Percentiles rank a stretch among this genome's conserved stretches.
Evolutionary conservation across 2,329 filamentous ascomycete genomes (phyloP).

Genomic region (Aplosporella prunicola): DNA sequence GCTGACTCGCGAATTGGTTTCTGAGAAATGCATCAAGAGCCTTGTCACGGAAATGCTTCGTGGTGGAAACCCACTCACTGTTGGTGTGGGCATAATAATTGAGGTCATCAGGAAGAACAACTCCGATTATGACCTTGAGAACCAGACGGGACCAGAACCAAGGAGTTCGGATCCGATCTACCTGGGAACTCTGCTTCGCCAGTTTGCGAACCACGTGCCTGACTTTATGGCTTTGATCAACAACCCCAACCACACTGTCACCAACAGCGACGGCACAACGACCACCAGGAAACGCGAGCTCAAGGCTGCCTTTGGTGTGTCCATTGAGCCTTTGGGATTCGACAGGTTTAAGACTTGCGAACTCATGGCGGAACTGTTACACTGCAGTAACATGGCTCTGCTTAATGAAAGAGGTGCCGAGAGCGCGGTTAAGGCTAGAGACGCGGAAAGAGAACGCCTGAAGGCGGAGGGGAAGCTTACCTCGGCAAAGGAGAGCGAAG

Average conservation of each 20-base stretch:
- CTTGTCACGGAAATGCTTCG: conserved; percentile 88
- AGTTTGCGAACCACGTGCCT: conserved; percentile 85
- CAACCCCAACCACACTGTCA: conserved; percentile 53
- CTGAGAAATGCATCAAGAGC: conserved; percentile 68
- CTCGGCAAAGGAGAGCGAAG: conserved; percentile 44
- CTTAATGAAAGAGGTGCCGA: conserved; percentile 88
- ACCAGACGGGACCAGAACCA: conserved; percentile 68
- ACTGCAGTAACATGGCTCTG: conserved; percentile 97
- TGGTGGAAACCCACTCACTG: conserved; percentile 87
- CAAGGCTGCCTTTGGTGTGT: conserved; percentile 78
- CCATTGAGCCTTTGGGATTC: conserved; percentile 90
- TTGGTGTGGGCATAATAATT: conserved; percentile 94
- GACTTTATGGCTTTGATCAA: conserved; percentile 89
- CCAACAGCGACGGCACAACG: conserved; percentile 45
- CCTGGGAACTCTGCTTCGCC: conserved; percentile 74
- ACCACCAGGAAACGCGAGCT: conserved; percentile 64
- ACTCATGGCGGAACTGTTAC: conserved; percentile 91
- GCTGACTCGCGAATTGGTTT: conserved; percentile 88
- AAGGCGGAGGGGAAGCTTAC: conserved; percentile 67
- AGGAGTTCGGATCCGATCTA: conserved; percentile 93
- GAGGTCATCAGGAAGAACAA: conserved; percentile 99
- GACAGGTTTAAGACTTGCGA: conserved; percentile 99
- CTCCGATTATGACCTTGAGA: conserved; percentile 94
- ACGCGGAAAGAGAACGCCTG: conserved; percentile 70
- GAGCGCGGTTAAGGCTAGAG: conserved; percentile 69